Evolutionary conservation across 768 basidiomycete species (phyloP), one percentile per base, ranked within the genome.

Genomic region (Mycena polygramma): DNA sequence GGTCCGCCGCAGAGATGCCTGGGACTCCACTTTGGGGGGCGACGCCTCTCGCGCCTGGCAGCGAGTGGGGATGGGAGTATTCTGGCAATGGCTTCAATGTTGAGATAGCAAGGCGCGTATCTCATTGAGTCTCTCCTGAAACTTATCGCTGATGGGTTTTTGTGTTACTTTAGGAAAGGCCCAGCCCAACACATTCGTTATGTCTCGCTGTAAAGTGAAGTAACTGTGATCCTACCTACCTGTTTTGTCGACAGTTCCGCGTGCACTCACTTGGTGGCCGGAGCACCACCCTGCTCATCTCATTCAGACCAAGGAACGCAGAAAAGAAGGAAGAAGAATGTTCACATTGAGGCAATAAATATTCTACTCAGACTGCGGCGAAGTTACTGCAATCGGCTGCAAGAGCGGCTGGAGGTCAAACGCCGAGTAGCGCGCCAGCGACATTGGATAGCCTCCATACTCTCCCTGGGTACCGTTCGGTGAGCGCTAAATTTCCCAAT

Each of bases 51-150:
- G 43, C 63, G 8, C 19, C 22, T 7, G 63, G 63, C 7, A 20
- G 54, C n/a, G 63, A 57, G 7, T 65, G 63, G 63, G 63, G 45
- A 57, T 65, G 63, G 63, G 63, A 65, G 26, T 24, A 65, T 48
- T 55, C 45, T 9, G 53, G 57, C 7, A 35, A 11, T 4, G 63
- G 24, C 5, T 57, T 65, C 45, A 57, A 57, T 20, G 63, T 65
- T 22, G 63, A 65, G 55, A 65, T 65, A 4, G 54, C 54, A 15
- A 30, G 63, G 63, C 57, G 43, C n/a, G n/a, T n/a, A 36, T 52
- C 7, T 53, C 24, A n/a, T 52, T 6, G n/a, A n/a, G n/a, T 54
- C 22, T 36, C 11, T 39, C 20, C 19, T 62, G 4, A 24, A 4
- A 15, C 15, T 2, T 10, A 9, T n/a, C 1, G 36, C 63, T 45